Evolutionary conservation across 108 stramenopile genomes (phyloP), one percentile per base, ranked within the genome.

Genomic region (Nannochloropsis gaditana): DNA sequence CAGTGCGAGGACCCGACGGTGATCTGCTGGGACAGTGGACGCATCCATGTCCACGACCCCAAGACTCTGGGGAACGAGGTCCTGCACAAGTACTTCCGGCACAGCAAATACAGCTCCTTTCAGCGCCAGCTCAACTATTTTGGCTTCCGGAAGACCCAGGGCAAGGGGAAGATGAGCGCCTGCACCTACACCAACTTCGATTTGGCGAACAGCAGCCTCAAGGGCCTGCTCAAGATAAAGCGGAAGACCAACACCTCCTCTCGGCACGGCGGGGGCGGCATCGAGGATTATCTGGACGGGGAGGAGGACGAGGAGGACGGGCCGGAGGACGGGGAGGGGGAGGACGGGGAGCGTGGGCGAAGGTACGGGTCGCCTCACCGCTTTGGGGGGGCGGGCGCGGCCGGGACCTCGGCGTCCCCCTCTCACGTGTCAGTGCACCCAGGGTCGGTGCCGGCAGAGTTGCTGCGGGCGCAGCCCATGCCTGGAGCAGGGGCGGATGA

Each of bases 111-210:
- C 81, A 82, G 91, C 19, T 91, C 89, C 79, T 94, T 94, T 83
- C 93, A 94, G 86, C 84, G 93, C 9, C 93, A 94, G 87, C 84
- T 94, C 43, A 92, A 90, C 80, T 83, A 86, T 47, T 90, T 86
- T 81, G 90, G 90, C 81, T 90, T 87, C 84, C 83, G 86, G 45
- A 90, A 90, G 86, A 85, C 43, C 11, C 41, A 81, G 80, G 80
- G 80, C 11, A 81, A 83, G 83, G 83, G 83, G 44, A 83, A 45
- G 83, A 44, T 83, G 21, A 83, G 59, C n/a, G 59, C 59, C 4
- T 73, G 59, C 6, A 73, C 59, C 59, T 73, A 73, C 59, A 73
- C 59, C 19, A 73, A 73, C 8, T 73, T 73, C n/a, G 59, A 73
- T n/a, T 8, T 73, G 59, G 15, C 59, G 19, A 73, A 73, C 59